A percentile compares a stretch with the other conserved stretches of the same genome.
Evolutionary conservation across 1,284 basidiomycete species (phyloP).

Genomic region (Microbotryum intermedium): DNA sequence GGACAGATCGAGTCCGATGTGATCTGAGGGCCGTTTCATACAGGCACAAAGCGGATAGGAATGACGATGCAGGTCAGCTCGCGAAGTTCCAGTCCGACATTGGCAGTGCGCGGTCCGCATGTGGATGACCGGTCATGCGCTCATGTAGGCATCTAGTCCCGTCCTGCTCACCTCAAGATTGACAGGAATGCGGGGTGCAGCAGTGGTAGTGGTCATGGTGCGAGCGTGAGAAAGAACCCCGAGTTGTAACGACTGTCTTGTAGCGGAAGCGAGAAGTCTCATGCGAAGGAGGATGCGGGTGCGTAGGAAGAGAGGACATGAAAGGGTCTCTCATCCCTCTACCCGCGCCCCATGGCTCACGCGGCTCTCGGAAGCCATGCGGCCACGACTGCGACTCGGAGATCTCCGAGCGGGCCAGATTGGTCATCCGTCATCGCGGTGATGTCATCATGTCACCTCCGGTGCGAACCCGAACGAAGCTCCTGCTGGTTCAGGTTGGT

Average conservation of each 20-base stretch:
- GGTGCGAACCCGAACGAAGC: too few relatives aligned
- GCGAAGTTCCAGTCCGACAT: too few relatives aligned
- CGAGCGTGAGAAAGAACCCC: background rate
- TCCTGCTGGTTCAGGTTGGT: too few relatives aligned
- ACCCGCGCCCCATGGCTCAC: background rate
- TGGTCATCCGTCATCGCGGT: too few relatives aligned
- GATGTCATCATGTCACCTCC: too few relatives aligned
- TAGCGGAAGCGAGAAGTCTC: background rate
- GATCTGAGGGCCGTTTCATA: background rate
- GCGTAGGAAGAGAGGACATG: background rate
- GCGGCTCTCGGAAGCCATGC: background rate
- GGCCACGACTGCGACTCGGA: too few relatives aligned
- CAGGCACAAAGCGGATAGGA: background rate
- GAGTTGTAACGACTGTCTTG: too few relatives aligned
- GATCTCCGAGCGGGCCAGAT: too few relatives aligned
- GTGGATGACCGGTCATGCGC: too few relatives aligned
- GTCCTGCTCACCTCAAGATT: conserved; percentile 14
- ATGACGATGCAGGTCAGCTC: background rate
- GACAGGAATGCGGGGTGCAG: conserved; percentile 2
- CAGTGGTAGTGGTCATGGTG: conserved; percentile 9
- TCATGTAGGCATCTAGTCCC: too few relatives aligned
- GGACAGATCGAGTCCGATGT: conserved; percentile 21
- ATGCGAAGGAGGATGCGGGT: conserved; percentile 2
- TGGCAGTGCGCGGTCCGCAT: too few relatives aligned
- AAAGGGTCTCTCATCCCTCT: background rate